phyloP scores from a whole-genome alignment of 805 yeast species.

The Metschnikowia matae region DNA sequence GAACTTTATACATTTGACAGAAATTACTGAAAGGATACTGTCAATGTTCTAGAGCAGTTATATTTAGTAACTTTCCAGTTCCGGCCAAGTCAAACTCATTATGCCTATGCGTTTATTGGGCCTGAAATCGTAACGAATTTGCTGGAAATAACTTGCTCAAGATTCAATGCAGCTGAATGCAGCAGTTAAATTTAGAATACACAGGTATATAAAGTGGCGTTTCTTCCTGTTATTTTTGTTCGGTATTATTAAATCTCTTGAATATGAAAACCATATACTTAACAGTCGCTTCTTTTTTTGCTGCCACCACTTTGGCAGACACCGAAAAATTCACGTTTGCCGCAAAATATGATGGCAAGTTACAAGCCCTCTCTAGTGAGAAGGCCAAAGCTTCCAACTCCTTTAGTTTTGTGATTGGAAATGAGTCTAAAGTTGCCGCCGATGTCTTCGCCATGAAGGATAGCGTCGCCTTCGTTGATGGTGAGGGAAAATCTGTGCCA shows the following conservation, averaged over 20 bases:
- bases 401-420: not conserved
- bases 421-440: not conserved
- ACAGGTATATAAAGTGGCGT: not conserved
- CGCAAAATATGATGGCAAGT: not conserved
- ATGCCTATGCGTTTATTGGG: not conserved
- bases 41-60: not conserved
- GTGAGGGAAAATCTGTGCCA: not conserved
- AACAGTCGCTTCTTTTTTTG: not conserved
- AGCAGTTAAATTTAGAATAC: not conserved
- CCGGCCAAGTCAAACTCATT: not conserved
- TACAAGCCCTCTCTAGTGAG: not conserved
- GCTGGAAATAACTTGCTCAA: not conserved
- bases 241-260: not conserved
- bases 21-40: not conserved
- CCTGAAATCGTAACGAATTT: not conserved
- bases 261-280: not conserved
- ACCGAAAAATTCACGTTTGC: not conserved
- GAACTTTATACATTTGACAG: not conserved
- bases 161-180: not conserved
- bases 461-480: not conserved
- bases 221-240: not conserved
- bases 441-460: not conserved
- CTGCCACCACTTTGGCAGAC: not conserved
- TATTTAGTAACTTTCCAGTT: not conserved
- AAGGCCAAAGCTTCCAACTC: not conserved